Evolutionary conservation across 2,329 filamentous ascomycete species (phyloP), one percentile per base, ranked within the genome.

Genomic region (Diplodia sapinea): DNA sequence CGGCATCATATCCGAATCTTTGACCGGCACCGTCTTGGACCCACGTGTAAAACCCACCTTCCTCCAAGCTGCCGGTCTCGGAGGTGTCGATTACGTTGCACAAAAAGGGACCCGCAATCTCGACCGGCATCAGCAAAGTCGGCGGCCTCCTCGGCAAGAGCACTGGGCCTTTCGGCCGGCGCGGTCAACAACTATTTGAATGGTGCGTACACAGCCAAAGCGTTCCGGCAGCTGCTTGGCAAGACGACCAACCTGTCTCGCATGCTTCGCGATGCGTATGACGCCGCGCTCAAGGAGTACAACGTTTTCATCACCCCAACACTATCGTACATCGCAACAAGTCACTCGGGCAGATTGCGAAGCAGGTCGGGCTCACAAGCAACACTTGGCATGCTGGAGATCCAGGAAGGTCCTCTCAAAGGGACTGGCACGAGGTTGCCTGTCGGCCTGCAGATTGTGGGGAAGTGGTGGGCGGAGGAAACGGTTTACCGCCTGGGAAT

Each of bases 381-480:
- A 88, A 88, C 70, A 88, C 86, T 4, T 83, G 85, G 85, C 0
- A 80, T 82, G 70, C 75, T 81, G 2, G 76, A 78, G 2, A 78
- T 82, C 1, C 74, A 75, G 1, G 70, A 73, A 6, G 70, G 70
- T 1, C 57, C 26, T 9, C 47, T 61, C 15, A 50, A 33, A 29
- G 69, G 69, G 3, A 68, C 69, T 12, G 65, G 72, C 8, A 70
- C 72, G 0, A 78, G 72, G 66, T 71, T 87, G 23, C 85, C 85
- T 0, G 83, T 86, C 0, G 83, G 85, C 0, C 79, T 87, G 79
- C 85, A 88, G 71, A 80, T 88, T 57, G 82, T 87, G 13, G 85
- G 84, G 0, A 82, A 78, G 4, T 76, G 81, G 70, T 86, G 83
- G 81, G 78, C 80, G n/a, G 85, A 87, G 69, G 78, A 80, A 67